Percentiles rank a stretch among this genome's conserved stretches.
These are phyloP conservation scores for Nemania serpens DNA, from an alignment of 2,329 filamentous ascomycete genomes.

Conservation along the genomic window DNA sequence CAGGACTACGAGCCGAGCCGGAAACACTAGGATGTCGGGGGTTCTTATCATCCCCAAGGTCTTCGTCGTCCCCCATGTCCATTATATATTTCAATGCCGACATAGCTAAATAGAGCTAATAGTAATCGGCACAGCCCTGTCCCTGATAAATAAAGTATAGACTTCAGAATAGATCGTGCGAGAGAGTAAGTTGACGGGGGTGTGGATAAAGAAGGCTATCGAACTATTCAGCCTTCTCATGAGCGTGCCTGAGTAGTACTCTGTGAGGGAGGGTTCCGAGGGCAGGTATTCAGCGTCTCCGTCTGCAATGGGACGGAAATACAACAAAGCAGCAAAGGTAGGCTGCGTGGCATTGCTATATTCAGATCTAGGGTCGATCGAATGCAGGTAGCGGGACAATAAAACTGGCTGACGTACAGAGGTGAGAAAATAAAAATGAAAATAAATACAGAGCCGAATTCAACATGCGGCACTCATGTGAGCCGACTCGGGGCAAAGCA, in stretches of 20 bases:
- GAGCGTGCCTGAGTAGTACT: slow-evolving; percentile 30
- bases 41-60: slow-evolving; percentile 52
- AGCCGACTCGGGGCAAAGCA: slow-evolving; percentile 34
- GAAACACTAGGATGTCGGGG: slow-evolving; percentile 47
- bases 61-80: slow-evolving; percentile 56
- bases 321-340: slow-evolving; percentile 42
- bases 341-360: slow-evolving; percentile 49
- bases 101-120: slow-evolving; percentile 42
- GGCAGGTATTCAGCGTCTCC: slow-evolving; percentile 40
- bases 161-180: slow-evolving; percentile 36
- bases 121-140: slow-evolving; percentile 44
- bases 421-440: slow-evolving; percentile 23
- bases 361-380: slow-evolving; percentile 44
- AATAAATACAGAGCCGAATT: slow-evolving; percentile 13
- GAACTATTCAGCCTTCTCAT: slow-evolving; percentile 47
- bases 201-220: slow-evolving; percentile 40
- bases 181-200: slow-evolving; percentile 36
- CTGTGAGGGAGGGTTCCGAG: slow-evolving; percentile 34
- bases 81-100: slow-evolving; percentile 62
- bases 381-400: slow-evolving; percentile 35
- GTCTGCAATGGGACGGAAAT: slow-evolving; percentile 46
- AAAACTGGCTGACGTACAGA: slow-evolving; percentile 29
- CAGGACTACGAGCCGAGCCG: slow-evolving; percentile 44
- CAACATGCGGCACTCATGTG: slow-evolving; percentile 30
- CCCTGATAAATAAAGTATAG: slow-evolving; percentile 42